Base-by-base conservation (phyloP, 164 flowering plant species). In the Liquidambar formosana region DNA sequence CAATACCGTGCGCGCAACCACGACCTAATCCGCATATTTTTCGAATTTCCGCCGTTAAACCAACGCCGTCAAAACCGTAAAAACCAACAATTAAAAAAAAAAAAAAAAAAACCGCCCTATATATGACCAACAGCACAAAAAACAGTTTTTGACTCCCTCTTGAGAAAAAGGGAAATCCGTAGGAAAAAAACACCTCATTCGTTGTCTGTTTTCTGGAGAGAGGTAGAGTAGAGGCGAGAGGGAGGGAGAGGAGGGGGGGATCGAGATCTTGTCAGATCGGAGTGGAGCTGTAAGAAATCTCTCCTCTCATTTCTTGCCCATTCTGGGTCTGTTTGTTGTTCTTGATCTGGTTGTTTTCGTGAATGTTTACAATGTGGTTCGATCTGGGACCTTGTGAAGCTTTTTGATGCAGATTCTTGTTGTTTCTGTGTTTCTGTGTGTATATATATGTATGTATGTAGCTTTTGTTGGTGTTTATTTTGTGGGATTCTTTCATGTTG, bases 201-300 rank as follows among this genome's bases (percentile, higher is more conserved):
- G 26, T 33, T 65, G 26, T 21, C 18, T 3, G 41, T 38, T 63
- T 43, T 13, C n/a, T 26, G 9, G 12, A 72, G 68, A 69, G 61
- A 68, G 63, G n/a, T n/a, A 54, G 66, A 52, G 54, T n/a, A 45
- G 63, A 46, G 33, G 57, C 47, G 66, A 26, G 62, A 27, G 25
- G 57, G 47, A 49, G 28, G 57, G 23, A 47, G 12, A 25, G 19
- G 71, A 14, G 52, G 44, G 64, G 22, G 51, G 58, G 38, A 47
- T 4, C 13, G 56, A 68, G 77, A 67, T 70, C 73, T 74, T 71
- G 53, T 60, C 72, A 79, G 84, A 83, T 83, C 84, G 69, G 70
- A 57, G 71, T 66, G 38, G 33, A 70, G 51, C 12, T 58, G 84
- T 76, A 70, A 78, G 80, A 64, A 70, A 67, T 63, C 33, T 64